Evolutionary conservation across 352 stramenopile species (phyloP), one percentile per base, ranked within the genome.

Genomic region (Peronospora farinosa): DNA sequence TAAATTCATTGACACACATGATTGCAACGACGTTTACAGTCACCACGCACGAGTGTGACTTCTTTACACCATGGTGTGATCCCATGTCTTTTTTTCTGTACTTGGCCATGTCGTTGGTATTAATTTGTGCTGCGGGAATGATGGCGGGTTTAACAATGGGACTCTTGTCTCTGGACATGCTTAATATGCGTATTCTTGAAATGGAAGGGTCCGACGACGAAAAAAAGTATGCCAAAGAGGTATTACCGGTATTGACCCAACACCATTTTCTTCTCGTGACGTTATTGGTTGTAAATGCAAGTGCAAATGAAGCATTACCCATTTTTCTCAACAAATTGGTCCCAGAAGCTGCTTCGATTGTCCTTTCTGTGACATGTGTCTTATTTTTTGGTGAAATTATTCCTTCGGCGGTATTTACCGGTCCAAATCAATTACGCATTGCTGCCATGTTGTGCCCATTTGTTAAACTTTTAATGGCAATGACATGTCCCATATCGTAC

Each of bases 311-410:
- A 65, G 79, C 88, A 15, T 70, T 98, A 12, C 92, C 94, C 16
- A 78, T 98, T 31, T 97, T 98, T 65, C 69, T 97, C 40, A 92
- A 94, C 63, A 75, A 87, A 37, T 50, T 98, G 35, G 69, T 98
- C 28, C 70, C 87, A 0, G 73, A 92, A 45, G 68, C 71, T 17
- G 55, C 94, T 9, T 96, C 94, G 10, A 92, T 98, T 56, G 59
- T 98, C n/a, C 67, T 98, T n/a, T 97, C 90, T 5, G 93, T 98
- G 2, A 97, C 90, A 0, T 81, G 95, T 15, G 88, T 98, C 25
- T 68, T 98, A 13, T 56, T 98, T 23, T 98, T 98, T 65, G 95
- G 95, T 6, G 96, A 98, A 59, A 98, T 98, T 53, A 74, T 98
- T n/a, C 95, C 95, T 9, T 95, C 78, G 0, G 94, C 94, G 0